Evolutionary conservation across 2,329 filamentous ascomycete species (phyloP).

Genomic region (Sporothrix mexicana): DNA sequence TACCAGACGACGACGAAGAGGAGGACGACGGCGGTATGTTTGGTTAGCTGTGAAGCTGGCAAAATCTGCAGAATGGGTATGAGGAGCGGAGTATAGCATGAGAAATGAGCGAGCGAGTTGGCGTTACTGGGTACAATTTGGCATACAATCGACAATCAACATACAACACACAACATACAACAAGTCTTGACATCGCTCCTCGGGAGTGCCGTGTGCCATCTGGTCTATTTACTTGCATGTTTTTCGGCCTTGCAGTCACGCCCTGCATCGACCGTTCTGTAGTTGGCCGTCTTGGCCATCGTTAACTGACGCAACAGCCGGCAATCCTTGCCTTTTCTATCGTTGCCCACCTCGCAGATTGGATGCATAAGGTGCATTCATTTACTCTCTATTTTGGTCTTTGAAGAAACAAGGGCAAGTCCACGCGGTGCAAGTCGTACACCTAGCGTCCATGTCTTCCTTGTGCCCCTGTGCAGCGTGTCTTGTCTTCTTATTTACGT

Average conservation of each 20-base stretch:
- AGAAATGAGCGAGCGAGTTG: conserved; percentile 16
- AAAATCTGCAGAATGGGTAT: too few species aligned
- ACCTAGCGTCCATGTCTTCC: not conserved
- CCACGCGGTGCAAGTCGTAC: conserved; percentile 17
- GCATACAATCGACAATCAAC: not conserved
- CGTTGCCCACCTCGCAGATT: not conserved
- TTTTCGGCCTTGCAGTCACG: not conserved
- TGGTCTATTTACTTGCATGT: not conserved
- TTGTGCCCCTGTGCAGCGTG: not conserved
- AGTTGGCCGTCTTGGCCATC: not conserved
- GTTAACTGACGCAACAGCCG: not conserved
- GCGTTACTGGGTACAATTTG: conserved; percentile 14
- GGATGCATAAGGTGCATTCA: conserved; percentile 14
- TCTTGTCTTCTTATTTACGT: not conserved
- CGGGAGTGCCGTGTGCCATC: not conserved
- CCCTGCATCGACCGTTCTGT: not conserved
- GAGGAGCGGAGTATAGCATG: not conserved
- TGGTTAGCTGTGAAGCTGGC: conserved; percentile 34
- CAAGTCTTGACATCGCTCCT: too few species aligned
- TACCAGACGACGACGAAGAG: conserved; percentile 54
- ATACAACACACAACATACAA: not conserved
- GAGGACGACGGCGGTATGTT: conserved; percentile 54
- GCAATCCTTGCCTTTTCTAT: not conserved
- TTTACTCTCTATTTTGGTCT: conserved; percentile 1
- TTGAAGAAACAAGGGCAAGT: not conserved